Conservation (phyloP, 768 basidiomycete species). For the Hygrophorus russula region DNA sequence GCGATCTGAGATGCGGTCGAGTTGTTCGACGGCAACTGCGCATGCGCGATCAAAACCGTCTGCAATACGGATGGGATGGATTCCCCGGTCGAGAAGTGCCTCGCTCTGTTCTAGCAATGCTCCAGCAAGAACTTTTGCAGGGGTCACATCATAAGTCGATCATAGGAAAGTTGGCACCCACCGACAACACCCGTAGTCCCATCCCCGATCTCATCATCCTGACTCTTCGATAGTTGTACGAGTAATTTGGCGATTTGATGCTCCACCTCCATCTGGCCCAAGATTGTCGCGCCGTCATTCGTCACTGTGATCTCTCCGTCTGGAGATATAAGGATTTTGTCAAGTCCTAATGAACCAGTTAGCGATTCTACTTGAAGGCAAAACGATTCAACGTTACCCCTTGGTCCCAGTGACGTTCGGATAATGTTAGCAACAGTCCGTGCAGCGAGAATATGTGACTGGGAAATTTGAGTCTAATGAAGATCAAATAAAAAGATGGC, state of each 20-base stretch:
- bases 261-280: slow-evolving; percentile 98
- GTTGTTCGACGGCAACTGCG: slow-evolving; percentile 75
- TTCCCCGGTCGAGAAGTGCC: slow-evolving; percentile 93
- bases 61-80: slow-evolving; percentile 97
- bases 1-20: slow-evolving; percentile 84
- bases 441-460: slow-evolving; percentile 96
- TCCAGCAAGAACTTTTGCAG: slow-evolving; percentile 78
- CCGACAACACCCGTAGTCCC: slow-evolving; percentile 99
- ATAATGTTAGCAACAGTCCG: slow-evolving; percentile 90
- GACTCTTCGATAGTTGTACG: slow-evolving; percentile 92
- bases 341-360: slow-evolving; percentile 49
- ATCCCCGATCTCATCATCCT: slow-evolving; percentile 99
- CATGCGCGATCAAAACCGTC: slow-evolving; percentile 98
- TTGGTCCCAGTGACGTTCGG: slow-evolving; percentile 87
- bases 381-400: slow-evolving; percentile 40
- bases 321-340: slow-evolving; percentile 90
- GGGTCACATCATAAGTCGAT: slow-evolving; percentile 2
- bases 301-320: slow-evolving; percentile 99
- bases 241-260: slow-evolving; percentile 98
- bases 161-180: slow-evolving; percentile 26
- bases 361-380: slow-evolving; percentile 2
- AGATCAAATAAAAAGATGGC: slow-evolving; percentile 1
- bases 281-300: slow-evolving; percentile 97
- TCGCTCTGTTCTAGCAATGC: slow-evolving; percentile 93
- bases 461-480: slow-evolving; percentile 1